Evolutionary conservation across 257 asterid species (phyloP).

Genomic region (Solanum sitiens): DNA sequence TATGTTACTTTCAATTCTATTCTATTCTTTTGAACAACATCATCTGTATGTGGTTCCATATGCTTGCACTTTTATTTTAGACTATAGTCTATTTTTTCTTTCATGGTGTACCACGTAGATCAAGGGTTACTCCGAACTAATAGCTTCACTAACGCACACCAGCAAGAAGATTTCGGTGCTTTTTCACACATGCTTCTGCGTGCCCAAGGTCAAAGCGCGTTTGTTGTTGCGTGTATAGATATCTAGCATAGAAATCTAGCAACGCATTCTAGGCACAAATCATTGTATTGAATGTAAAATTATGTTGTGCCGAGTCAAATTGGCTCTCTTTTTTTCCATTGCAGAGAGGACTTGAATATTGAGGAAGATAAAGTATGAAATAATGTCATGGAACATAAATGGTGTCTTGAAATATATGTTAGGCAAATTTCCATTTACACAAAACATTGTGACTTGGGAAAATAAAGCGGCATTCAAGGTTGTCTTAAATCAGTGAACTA

Average conservation of each 20-base stretch:
- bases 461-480: neutral
- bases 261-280: too few relatives aligned
- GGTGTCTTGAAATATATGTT: neutral
- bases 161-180: too few relatives aligned
- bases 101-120: too few relatives aligned
- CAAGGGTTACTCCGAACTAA: too few relatives aligned
- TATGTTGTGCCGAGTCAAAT: neutral
- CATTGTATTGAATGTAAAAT: neutral
- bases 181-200: too few relatives aligned
- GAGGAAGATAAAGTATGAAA: neutral
- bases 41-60: neutral
- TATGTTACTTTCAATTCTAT: neutral
- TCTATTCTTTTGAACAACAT: neutral
- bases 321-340: neutral
- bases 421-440: neutral
- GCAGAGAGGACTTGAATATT: too few relatives aligned
- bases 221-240: too few relatives aligned
- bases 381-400: neutral
- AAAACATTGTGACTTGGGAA: neutral
- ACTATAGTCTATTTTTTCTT: too few relatives aligned
- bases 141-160: too few relatives aligned
- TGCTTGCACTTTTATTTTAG: neutral
- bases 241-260: too few relatives aligned
- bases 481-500: neutral
- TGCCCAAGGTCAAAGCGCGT: neutral